Conservation (phyloP, 2,329 filamentous ascomycete species). For the Thermoascus crustaceus region DNA sequence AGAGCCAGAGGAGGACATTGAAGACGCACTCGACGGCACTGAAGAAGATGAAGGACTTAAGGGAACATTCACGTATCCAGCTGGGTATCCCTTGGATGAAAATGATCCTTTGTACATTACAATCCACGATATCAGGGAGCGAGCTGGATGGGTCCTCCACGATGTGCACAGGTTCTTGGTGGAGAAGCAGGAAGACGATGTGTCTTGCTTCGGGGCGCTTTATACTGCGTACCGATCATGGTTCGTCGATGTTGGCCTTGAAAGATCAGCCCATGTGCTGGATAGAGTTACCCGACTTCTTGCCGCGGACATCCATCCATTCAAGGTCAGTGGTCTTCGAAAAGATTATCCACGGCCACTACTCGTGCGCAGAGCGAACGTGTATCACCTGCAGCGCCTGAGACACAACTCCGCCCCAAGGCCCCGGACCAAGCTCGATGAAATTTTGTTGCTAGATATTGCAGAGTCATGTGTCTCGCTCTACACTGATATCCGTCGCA, state of each 20-base stretch:
- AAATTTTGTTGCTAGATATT: conserved; percentile 72
- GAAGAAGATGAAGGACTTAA: conserved; percentile 57
- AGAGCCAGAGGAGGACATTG: conserved; percentile 13
- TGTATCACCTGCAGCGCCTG: conserved; percentile 88
- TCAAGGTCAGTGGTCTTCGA: conserved; percentile 85
- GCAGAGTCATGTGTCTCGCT: conserved; percentile 82
- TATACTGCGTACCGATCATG: conserved; percentile 90
- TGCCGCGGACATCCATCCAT: conserved; percentile 77
- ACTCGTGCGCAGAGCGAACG: conserved; percentile 84
- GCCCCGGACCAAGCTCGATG: conserved; percentile 84
- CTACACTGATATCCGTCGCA: conserved; percentile 92
- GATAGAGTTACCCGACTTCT: conserved; percentile 81
- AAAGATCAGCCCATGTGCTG: conserved; percentile 85
- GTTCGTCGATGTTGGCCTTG: conserved; percentile 96
- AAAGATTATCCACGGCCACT: conserved; percentile 89
- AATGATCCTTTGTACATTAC: conserved; percentile 59
- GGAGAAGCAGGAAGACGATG: conserved; percentile 84
- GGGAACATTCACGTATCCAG: conserved; percentile 79
- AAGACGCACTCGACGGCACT: conserved; percentile 33
- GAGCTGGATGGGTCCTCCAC: conserved; percentile 72
- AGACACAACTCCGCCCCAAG: conserved; percentile 87
- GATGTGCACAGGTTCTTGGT: conserved; percentile 77
- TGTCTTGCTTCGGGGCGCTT: conserved; percentile 85
- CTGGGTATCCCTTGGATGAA: conserved; percentile 69
- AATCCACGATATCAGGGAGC: conserved; percentile 73